Evolutionary conservation across 257 asterid species (phyloP), one percentile per base, ranked within the genome.

Genomic region (Buddleja alternifolia): DNA sequence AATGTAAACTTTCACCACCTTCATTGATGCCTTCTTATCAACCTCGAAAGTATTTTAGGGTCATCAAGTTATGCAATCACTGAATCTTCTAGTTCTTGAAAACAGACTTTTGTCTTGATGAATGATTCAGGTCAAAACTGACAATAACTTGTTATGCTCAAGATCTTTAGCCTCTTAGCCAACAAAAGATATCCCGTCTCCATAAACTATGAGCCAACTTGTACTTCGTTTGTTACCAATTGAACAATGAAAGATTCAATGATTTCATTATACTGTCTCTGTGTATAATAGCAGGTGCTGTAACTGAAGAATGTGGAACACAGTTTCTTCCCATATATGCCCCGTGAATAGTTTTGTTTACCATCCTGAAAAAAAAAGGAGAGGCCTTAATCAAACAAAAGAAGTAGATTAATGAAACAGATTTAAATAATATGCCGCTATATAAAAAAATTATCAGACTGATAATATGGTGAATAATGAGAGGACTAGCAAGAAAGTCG

Each of bases 361-460:
- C 55, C 59, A 32, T 53, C 75, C 66, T 54, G 75, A 54, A 65
- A 55, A 54, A 65, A 62, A 58, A 72, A 7, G 20, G 32, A 20
- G n/a, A 60, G 70, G 46, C 46, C 58, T 32, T 7, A 19, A 56
- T 55, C 55, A 42, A 67, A 44, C 44, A 75, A 39, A 70, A 10
- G 25, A 63, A 37, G 14, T 14, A 64, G 62, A 63, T 46, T 4
- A 52, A 46, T 37, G n/a, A 8, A 24, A 56, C 50, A 54, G 58
- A 20, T 37, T 16, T 25, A 8, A 52, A 17, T 41, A 67, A 50
- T 45, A 46, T 25, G 47, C 8, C 10, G 29, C 32, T 17, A n/a
- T n/a, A n/a, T n/a, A n/a, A n/a, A 29, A 29, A 29, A 29, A 1
- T 29, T 29, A 29, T 29, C 34, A 29, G 34, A 2, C 34, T 29